These are phyloP conservation scores for Diaporthe destruens DNA, from an alignment of 2,329 filamentous ascomycete species.

Conservation along the genomic window DNA sequence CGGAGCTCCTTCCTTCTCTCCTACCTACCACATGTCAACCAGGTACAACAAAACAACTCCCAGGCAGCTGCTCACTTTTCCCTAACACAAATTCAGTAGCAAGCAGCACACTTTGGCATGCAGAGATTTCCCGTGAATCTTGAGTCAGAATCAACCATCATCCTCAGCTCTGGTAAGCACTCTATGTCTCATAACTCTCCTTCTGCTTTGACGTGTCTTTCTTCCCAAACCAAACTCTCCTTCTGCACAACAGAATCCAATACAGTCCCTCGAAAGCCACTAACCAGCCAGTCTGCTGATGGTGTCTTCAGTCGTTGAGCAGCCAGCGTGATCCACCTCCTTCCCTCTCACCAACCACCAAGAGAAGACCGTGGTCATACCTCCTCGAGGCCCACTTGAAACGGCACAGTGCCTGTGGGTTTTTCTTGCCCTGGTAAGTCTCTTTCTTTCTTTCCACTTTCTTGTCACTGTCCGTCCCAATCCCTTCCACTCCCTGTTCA, in stretches of 20 bases:
- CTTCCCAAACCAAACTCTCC: neutral
- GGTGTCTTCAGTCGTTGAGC: neutral
- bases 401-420: neutral
- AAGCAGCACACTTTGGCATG: too few relatives aligned
- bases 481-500: neutral
- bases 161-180: neutral
- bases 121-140: too few relatives aligned
- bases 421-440: neutral
- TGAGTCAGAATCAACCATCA: neutral
- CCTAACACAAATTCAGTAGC: neutral
- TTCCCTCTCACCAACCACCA: neutral
- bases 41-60: neutral
- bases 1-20: neutral
- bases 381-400: neutral
- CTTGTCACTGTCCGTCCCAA: too few relatives aligned
- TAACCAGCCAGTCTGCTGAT: neutral
- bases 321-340: neutral
- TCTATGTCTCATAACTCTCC: neutral
- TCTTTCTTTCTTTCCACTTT: neutral
- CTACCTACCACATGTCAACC: neutral
- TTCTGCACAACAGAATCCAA: neutral
- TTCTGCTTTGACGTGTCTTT: neutral
- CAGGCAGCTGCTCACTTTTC: neutral
- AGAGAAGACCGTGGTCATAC: neutral
- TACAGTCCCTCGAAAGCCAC: neutral